A percentile compares a stretch with the other conserved stretches of the same genome.
phyloP scores from a whole-genome alignment of 768 basidiomycete genomes.

The Hirschioporus abietinus region DNA sequence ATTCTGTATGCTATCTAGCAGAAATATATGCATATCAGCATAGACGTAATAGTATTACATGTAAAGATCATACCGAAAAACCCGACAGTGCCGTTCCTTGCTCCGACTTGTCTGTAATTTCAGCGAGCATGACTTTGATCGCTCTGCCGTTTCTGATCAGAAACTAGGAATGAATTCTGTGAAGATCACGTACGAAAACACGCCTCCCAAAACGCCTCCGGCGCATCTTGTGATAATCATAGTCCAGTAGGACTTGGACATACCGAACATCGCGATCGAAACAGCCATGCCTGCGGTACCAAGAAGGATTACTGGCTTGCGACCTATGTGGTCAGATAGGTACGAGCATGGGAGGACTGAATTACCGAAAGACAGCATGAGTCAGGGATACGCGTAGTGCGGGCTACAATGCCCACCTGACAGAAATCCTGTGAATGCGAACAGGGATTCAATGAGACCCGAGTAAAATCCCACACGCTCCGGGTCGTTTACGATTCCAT shows the following conservation, averaged over 20 bases:
- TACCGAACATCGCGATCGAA: conserved; percentile 6
- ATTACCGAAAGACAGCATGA: not conserved
- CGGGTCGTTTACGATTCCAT: conserved; percentile 16
- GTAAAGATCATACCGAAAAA: not conserved
- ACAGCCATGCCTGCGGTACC: conserved; percentile 11
- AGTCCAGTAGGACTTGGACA: not conserved
- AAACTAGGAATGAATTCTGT: not conserved
- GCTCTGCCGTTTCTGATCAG: not conserved
- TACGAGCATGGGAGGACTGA: conserved; percentile 43
- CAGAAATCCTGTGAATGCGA: conserved; percentile 8
- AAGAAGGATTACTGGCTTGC: conserved; percentile 41
- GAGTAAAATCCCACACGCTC: conserved; percentile 19
- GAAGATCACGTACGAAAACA: not conserved
- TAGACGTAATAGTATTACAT: not conserved
- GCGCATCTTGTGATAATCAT: conserved; percentile 2
- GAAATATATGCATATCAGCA: not conserved
- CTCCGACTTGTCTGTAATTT: conserved; percentile 3
- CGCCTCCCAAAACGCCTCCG: not conserved
- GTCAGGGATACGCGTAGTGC: not conserved
- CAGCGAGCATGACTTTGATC: conserved; percentile 1
- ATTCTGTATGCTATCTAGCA: conserved; percentile 6
- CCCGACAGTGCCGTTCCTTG: not conserved
- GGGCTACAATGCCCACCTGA: conserved; percentile 7
- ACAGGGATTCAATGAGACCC: conserved; percentile 13
- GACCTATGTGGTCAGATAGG: conserved; percentile 42